Evolutionary conservation across 1,284 basidiomycete species (phyloP).

Genomic region (Ganoderma multipileum): DNA sequence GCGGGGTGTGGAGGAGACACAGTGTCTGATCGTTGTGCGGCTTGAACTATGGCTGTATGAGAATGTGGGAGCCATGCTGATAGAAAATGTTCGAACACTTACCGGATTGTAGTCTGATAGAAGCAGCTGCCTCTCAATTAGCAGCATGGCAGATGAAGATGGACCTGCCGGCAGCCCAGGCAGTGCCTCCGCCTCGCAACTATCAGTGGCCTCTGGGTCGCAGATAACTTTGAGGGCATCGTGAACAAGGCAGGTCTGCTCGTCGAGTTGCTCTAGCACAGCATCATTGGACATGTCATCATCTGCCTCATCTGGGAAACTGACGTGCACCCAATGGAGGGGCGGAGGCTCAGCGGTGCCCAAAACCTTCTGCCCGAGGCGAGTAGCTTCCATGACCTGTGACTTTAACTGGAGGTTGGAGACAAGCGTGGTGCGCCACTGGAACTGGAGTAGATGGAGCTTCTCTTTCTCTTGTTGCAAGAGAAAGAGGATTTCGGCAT

Average conservation of each 20-base stretch:
- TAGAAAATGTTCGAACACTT: background rate
- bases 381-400: background rate
- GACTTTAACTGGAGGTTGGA: constrained; percentile 8
- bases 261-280: background rate
- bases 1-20: background rate
- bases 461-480: constrained; percentile 18
- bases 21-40: background rate
- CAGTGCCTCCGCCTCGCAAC: background rate
- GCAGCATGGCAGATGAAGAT: background rate
- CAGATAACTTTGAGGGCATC: background rate
- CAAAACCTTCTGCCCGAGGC: background rate
- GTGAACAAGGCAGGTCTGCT: background rate
- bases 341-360: background rate
- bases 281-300: background rate
- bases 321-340: background rate
- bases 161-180: background rate
- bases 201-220: background rate
- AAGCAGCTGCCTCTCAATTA: background rate
- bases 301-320: background rate
- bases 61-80: background rate
- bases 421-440: constrained; percentile 25
- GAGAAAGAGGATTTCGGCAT: constrained; percentile 10
- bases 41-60: background rate
- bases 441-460: constrained; percentile 15
- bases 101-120: background rate